Evolutionary conservation across 768 basidiomycete species (phyloP).

Genomic region (Suillus subalutaceus): DNA sequence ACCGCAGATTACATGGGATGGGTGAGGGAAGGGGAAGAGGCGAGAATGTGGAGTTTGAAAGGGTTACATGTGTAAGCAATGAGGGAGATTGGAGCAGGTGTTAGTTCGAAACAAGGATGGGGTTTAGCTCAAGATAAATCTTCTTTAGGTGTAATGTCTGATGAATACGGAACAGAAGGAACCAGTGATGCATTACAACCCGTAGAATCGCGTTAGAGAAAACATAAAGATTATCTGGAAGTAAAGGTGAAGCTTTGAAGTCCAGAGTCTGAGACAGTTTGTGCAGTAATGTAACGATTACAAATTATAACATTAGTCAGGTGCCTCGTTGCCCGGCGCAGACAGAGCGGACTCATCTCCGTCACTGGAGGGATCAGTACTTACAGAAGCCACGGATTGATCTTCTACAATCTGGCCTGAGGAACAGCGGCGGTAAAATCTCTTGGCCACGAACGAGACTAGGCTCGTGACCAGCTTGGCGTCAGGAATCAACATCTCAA

Average conservation of each 20-base stretch:
- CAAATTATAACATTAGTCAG: background rate
- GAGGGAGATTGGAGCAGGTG: background rate
- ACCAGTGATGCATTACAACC: background rate
- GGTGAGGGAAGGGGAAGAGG: conserved; percentile 27
- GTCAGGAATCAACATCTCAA: too few species aligned
- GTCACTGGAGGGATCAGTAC: background rate
- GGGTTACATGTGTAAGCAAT: conserved; percentile 25
- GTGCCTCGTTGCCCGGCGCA: background rate
- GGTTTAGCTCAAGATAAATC: background rate
- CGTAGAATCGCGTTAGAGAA: background rate
- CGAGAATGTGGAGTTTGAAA: conserved; percentile 27
- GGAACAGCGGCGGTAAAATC: too few species aligned
- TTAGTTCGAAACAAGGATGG: background rate
- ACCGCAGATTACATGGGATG: conserved; percentile 29
- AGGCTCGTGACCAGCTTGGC: too few species aligned
- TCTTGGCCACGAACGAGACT: too few species aligned
- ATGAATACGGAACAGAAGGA: background rate
- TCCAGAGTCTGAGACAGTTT: background rate
- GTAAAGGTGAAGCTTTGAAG: background rate
- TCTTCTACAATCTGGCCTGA: background rate
- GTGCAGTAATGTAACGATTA: background rate
- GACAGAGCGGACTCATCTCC: background rate
- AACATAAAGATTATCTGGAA: background rate
- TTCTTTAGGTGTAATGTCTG: background rate
- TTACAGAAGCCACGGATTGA: background rate